These are phyloP conservation scores for Trichocomaceae sp. DNA, from an alignment of 2,329 filamentous ascomycete species.

Conservation along the genomic window DNA sequence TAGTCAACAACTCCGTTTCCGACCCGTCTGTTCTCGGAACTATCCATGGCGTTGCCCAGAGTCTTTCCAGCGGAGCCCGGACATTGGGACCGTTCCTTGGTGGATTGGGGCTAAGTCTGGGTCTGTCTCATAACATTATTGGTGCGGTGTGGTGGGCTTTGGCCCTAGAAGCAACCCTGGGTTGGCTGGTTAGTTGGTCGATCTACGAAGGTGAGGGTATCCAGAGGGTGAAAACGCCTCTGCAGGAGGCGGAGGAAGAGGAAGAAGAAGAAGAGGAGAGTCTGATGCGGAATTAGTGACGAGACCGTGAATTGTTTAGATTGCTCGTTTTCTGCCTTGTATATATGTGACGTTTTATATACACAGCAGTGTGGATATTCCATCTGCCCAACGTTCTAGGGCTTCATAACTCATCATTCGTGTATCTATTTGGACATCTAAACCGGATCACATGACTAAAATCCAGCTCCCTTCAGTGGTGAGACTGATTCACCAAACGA, in stretches of 20 bases:
- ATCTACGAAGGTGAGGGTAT: constrained; percentile 61
- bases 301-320: constrained; percentile 2
- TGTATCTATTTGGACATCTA: neutral
- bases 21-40: constrained; percentile 52
- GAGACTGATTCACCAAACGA: neutral
- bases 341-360: neutral
- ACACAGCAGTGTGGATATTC: neutral
- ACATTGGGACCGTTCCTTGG: constrained; percentile 52
- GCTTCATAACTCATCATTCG: neutral
- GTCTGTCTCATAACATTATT: constrained; percentile 49
- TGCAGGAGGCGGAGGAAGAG: constrained; percentile 15
- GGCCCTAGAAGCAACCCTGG: constrained; percentile 49
- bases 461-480: too few relatives aligned
- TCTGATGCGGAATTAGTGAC: constrained; percentile 5
- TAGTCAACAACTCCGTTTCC: constrained; percentile 56
- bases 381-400: neutral
- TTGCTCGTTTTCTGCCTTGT: neutral
- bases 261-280: neutral
- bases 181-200: constrained; percentile 53
- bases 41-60: constrained; percentile 54
- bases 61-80: constrained; percentile 47
- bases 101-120: constrained; percentile 49
- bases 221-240: constrained; percentile 34
- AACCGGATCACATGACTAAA: neutral
- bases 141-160: constrained; percentile 54